phyloP scores from a whole-genome alignment of 2,329 filamentous ascomycete genomes.

The Colletotrichum gigasporum region DNA sequence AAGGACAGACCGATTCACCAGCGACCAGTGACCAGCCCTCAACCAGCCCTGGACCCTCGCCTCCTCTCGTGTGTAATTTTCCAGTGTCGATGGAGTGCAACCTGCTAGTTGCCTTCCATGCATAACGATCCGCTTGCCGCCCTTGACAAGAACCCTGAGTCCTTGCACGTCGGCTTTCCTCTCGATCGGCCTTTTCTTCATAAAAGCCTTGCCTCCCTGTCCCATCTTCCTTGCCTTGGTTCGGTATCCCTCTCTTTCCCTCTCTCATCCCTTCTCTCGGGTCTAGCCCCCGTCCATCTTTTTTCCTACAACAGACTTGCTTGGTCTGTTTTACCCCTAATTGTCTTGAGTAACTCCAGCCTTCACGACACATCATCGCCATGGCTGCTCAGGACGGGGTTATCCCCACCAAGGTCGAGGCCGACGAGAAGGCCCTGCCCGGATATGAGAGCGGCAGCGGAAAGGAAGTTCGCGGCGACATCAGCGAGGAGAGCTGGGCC shows the following conservation, averaged over 20 bases:
- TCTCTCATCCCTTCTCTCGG: slow-evolving; percentile 13
- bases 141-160: slow-evolving; percentile 29
- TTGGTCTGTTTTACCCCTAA: slow-evolving; percentile 1
- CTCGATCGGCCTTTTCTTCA: slow-evolving; percentile 15
- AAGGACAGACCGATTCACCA: too few relatives aligned
- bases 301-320: background rate
- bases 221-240: background rate
- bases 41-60: slow-evolving; percentile 5
- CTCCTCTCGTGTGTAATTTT: slow-evolving; percentile 24
- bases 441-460: slow-evolving; percentile 27
- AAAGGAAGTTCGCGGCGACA: slow-evolving; percentile 25
- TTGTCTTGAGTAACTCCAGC: background rate
- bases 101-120: slow-evolving; percentile 13
- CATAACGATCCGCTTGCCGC: slow-evolving; percentile 25
- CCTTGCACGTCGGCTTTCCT: slow-evolving; percentile 10
- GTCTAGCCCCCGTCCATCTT: slow-evolving; percentile 14
- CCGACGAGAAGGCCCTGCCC: slow-evolving; percentile 27
- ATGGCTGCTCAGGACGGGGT: slow-evolving; percentile 28
- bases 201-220: slow-evolving; percentile 17
- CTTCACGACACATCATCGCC: background rate
- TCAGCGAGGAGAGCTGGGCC: slow-evolving; percentile 42
- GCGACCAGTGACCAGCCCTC: too few relatives aligned
- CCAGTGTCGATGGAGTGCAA: slow-evolving; percentile 19
- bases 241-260: slow-evolving; percentile 11
- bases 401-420: slow-evolving; percentile 26